A percentile compares a stretch with the other conserved stretches of the same genome.
Evolutionary conservation across 2,329 filamentous ascomycete species (phyloP).

Genomic region (Botryotinia calthae): DNA sequence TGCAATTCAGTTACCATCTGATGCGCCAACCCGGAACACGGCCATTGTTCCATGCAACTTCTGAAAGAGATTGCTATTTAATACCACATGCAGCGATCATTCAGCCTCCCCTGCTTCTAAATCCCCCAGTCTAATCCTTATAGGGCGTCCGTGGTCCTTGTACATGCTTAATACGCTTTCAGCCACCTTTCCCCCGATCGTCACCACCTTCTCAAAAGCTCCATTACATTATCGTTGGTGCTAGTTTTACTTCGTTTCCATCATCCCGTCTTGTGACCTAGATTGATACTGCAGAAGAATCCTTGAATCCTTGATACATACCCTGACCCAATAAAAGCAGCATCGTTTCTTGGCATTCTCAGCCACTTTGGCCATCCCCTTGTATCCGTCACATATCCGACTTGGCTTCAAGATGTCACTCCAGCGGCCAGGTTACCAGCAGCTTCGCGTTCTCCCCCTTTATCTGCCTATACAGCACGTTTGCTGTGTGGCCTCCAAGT

Average conservation of each 20-base stretch:
- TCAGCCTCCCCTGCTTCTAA: conserved; percentile 1
- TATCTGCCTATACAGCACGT: not conserved
- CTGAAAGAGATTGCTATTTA: conserved; percentile 1
- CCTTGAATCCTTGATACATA: not conserved
- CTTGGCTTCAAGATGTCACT: conserved; percentile 5
- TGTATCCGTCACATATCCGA: conserved; percentile 5
- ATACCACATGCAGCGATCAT: not conserved
- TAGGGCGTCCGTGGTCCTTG: conserved; percentile 8
- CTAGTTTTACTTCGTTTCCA: not conserved
- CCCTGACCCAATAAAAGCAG: not conserved
- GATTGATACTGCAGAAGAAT: not conserved
- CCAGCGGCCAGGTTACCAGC: not conserved
- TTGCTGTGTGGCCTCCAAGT: not conserved
- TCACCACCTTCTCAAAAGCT: not conserved
- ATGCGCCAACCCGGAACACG: conserved; percentile 18
- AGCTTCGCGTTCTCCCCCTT: not conserved
- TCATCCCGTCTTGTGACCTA: not conserved
- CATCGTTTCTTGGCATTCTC: not conserved
- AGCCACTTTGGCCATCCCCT: conserved; percentile 4
- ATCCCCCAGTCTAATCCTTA: conserved; percentile 11
- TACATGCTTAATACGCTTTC: not conserved
- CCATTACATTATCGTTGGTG: not conserved
- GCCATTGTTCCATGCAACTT: conserved; percentile 8
- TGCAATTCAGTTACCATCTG: not conserved
- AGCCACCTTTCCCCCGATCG: conserved; percentile 5